phyloP scores from a whole-genome alignment of 2,329 filamentous ascomycete species.

The Fonsecaea monophora region DNA sequence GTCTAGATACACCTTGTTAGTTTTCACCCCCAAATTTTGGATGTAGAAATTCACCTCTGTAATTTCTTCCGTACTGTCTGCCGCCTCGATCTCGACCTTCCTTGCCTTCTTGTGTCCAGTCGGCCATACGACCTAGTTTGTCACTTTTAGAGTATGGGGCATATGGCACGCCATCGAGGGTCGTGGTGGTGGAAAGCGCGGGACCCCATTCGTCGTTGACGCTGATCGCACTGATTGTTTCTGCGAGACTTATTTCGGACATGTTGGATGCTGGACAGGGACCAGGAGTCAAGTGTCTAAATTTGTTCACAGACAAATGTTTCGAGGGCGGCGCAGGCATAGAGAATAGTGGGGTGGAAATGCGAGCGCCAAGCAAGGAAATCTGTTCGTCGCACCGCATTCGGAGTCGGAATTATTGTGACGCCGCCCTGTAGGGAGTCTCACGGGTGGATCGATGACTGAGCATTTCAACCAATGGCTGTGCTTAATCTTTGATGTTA shows the following conservation, averaged over 20 bases:
- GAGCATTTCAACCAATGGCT: too few relatives aligned
- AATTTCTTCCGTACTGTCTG: constrained; percentile 90
- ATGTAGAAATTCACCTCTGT: constrained; percentile 71
- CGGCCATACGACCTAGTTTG: constrained; percentile 98
- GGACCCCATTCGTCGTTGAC: constrained; percentile 88
- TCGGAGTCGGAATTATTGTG: not conserved
- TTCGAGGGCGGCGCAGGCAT: not conserved
- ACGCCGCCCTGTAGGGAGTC: not conserved
- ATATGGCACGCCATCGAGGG: constrained; percentile 92
- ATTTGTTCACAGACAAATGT: constrained; percentile 4
- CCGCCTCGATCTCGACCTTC: constrained; percentile 74
- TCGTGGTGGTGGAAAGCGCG: constrained; percentile 79
- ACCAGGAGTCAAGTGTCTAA: not conserved
- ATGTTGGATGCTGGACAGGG: constrained; percentile 43
- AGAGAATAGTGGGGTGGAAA: constrained; percentile 1
- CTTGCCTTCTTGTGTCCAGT: constrained; percentile 94
- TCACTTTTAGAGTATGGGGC: constrained; percentile 98
- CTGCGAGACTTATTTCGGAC: constrained; percentile 64
- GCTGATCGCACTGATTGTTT: constrained; percentile 74
- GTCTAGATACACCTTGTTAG: constrained; percentile 61
- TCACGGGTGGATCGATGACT: too few relatives aligned
- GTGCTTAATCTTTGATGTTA: too few relatives aligned
- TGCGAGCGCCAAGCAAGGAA: constrained; percentile 9
- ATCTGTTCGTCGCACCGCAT: not conserved
- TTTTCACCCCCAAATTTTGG: not conserved